These are phyloP conservation scores for Penicillium sp. DNA, from an alignment of 2,329 filamentous ascomycete species.

Conservation along the genomic window DNA sequence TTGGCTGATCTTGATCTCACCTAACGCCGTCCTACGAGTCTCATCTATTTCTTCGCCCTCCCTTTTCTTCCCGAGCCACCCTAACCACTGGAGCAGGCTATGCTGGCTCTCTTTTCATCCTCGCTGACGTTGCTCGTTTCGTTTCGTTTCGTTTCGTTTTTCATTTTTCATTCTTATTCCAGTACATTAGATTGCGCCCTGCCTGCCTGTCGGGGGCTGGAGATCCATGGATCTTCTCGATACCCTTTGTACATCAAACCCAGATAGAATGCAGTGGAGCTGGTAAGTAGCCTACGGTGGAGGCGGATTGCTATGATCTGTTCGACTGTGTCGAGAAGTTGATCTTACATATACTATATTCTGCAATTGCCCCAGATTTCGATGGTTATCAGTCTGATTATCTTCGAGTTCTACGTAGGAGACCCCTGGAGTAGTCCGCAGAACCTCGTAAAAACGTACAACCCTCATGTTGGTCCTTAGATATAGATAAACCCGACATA, in stretches of 20 bases:
- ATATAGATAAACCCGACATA: too few relatives aligned
- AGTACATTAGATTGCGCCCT: constrained; percentile 29
- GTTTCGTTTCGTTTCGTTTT: constrained; percentile 4
- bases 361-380: constrained; percentile 3
- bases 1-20: constrained; percentile 20
- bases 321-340: constrained; percentile 9
- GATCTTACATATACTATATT: constrained; percentile 14
- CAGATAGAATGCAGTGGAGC: constrained; percentile 30
- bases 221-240: constrained; percentile 25
- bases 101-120: not conserved
- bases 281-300: constrained; percentile 17
- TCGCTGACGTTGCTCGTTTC: constrained; percentile 8
- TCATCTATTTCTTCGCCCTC: constrained; percentile 15
- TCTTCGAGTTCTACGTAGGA: not conserved
- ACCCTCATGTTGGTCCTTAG: too few relatives aligned
- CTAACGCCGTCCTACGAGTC: constrained; percentile 28
- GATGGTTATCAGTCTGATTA: not conserved
- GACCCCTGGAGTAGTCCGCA: too few relatives aligned
- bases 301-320: constrained; percentile 7
- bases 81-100: not conserved
- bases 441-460: too few relatives aligned
- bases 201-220: constrained; percentile 21
- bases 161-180: constrained; percentile 12
- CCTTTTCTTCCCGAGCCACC: constrained; percentile 2
- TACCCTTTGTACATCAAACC: constrained; percentile 33